A percentile compares a stretch with the other conserved stretches of the same genome.
phyloP scores from a whole-genome alignment of 352 stramenopile species.

The Phytopythium cucurbitacearum region DNA sequence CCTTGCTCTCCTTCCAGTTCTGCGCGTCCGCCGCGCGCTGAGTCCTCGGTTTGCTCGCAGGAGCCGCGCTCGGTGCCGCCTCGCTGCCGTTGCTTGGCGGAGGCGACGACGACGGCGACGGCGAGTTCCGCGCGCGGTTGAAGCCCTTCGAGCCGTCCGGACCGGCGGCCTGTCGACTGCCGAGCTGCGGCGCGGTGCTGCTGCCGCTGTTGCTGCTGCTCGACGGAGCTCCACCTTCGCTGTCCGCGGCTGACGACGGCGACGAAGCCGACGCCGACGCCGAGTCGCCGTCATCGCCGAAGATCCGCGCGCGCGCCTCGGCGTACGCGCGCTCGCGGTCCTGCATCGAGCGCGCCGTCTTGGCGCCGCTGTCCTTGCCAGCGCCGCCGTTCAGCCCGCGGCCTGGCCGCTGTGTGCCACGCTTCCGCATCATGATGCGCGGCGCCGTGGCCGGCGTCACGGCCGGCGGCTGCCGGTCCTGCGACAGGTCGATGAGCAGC shows the following conservation, averaged over 20 bases:
- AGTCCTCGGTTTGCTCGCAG: background rate
- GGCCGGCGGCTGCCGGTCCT: conserved; percentile 54
- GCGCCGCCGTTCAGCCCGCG: conserved; percentile 10
- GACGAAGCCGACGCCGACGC: conserved; percentile 13
- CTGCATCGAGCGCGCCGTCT: conserved; percentile 73
- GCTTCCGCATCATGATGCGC: conserved; percentile 93
- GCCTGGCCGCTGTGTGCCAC: conserved; percentile 24
- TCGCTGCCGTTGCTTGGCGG: too few relatives aligned
- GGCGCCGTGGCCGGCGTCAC: conserved; percentile 72
- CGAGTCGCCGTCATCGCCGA: conserved; percentile 59
- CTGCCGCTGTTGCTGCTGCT: background rate
- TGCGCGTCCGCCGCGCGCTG: conserved; percentile 15
- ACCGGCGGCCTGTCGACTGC: conserved; percentile 42
- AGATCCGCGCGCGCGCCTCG: conserved; percentile 93
- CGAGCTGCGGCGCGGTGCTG: conserved; percentile 10
- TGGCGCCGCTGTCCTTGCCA: conserved; percentile 36
- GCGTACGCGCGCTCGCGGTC: conserved; percentile 94
- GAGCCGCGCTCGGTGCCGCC: background rate
- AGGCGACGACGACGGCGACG: background rate
- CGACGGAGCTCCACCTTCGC: background rate
- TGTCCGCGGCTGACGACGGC: conserved; percentile 7
- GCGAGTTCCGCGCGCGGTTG: background rate
- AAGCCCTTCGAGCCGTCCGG: conserved; percentile 56
- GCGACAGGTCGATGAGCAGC: conserved; percentile 87
- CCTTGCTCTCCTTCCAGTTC: conserved; percentile 89